Conservation (phyloP, 177 flowering plant genomes). For the Vitis hybrid region DNA sequence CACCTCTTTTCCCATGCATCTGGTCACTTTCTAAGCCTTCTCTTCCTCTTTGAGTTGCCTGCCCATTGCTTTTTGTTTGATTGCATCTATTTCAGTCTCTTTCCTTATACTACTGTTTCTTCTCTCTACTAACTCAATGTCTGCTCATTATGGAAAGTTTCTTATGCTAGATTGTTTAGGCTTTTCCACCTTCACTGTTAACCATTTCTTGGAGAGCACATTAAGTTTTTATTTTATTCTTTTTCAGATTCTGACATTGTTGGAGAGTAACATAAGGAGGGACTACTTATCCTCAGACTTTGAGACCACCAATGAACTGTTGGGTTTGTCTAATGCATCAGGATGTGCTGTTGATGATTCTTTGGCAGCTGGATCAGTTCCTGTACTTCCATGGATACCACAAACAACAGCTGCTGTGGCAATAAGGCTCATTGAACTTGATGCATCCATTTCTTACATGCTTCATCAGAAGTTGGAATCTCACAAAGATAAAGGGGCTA, state of each 20-base stretch:
- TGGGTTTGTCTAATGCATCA: constrained; percentile 29
- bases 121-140: no score
- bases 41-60: no score
- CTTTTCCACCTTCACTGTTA: not conserved
- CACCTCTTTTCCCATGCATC: no score
- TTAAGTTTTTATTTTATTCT: not conserved
- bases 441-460: constrained; percentile 57
- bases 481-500: constrained; percentile 39
- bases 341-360: constrained; percentile 20
- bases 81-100: no score
- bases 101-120: no score
- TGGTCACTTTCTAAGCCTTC: no score
- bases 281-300: constrained; percentile 61
- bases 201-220: not conserved
- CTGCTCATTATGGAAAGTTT: no score
- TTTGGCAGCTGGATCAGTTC: constrained; percentile 22
- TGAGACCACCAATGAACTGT: constrained; percentile 66
- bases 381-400: constrained; percentile 87
- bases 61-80: no score
- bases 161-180: no score
- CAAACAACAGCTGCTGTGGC: constrained; percentile 81
- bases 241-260: constrained; percentile 55
- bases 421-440: constrained; percentile 78
- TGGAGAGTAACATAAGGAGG: constrained; percentile 53
- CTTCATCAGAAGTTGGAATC: constrained; percentile 52